These are phyloP conservation scores for Debaryomycetaceae sp. DNA, from an alignment of 1,139 yeast genomes.

Conservation along the genomic window DNA sequence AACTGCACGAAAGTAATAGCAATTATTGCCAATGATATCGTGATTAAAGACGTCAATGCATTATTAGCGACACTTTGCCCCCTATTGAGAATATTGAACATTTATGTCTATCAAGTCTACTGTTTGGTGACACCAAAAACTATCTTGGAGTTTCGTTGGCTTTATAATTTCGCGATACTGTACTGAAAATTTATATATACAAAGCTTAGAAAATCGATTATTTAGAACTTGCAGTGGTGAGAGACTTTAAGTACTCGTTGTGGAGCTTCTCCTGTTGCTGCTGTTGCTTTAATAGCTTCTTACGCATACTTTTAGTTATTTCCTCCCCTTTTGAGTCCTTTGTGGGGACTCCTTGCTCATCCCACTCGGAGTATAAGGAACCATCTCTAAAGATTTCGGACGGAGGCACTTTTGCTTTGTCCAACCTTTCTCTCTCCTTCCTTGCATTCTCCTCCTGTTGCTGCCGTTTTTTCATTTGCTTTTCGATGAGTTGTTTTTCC, in stretches of 20 bases:
- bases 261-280: constrained; percentile 81
- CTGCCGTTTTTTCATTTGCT: constrained; percentile 38
- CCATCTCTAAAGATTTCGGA: constrained; percentile 62
- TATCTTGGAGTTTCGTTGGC: background rate
- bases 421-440: constrained; percentile 63
- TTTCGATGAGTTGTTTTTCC: constrained; percentile 41
- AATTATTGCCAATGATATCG: constrained; percentile 45
- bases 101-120: constrained; percentile 7
- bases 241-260: constrained; percentile 51
- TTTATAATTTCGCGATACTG: background rate
- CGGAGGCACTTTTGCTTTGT: constrained; percentile 70
- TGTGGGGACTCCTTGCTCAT: constrained; percentile 78
- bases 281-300: constrained; percentile 74
- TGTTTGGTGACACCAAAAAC: background rate
- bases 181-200: background rate
- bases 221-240: background rate
- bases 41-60: constrained; percentile 50
- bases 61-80: constrained; percentile 56
- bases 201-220: background rate
- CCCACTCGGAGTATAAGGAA: constrained; percentile 70
- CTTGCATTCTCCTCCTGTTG: constrained; percentile 45
- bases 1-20: constrained; percentile 50
- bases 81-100: constrained; percentile 41
- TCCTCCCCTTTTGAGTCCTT: constrained; percentile 79
- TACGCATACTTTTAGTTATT: constrained; percentile 79